phyloP scores from a whole-genome alignment of 78 protist species.

The Bodo saltans region DNA sequence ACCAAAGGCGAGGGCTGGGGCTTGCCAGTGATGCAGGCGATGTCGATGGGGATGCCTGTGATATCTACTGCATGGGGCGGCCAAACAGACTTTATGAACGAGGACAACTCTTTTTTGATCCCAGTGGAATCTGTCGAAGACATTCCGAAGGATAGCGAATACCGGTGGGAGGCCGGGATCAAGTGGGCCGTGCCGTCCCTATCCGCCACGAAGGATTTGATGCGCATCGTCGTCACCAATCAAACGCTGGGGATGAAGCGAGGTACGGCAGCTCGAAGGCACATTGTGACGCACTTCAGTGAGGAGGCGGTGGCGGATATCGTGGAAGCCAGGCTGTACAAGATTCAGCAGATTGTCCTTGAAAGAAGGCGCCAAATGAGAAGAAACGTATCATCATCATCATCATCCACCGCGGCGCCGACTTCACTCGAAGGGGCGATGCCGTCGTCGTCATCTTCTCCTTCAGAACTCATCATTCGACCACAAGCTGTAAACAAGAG shows the following conservation, averaged over 20 bases:
- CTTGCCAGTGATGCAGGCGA: neutral
- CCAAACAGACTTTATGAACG: no score
- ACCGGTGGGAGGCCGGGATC: constrained; percentile 4
- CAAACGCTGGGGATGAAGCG: neutral
- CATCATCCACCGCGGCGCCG: no score
- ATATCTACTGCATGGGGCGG: no score
- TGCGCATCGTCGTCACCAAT: neutral
- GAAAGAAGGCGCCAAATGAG: no score
- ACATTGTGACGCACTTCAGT: constrained; percentile 12
- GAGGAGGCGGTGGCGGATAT: constrained; percentile 14
- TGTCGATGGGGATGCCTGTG: neutral
- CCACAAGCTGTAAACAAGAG: no score
- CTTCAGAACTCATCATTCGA: no score
- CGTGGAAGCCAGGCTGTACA: neutral
- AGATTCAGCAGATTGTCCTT: no score
- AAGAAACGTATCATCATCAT: no score
- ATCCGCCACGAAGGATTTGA: neutral
- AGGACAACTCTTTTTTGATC: no score
- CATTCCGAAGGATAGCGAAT: neutral
- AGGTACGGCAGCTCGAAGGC: constrained; percentile 17
- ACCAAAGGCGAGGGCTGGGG: neutral
- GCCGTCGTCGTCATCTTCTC: no score
- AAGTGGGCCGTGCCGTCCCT: constrained; percentile 25
- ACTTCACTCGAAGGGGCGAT: no score
- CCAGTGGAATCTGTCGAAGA: neutral